Evolutionary conservation across 2,329 filamentous ascomycete genomes (phyloP).

Genomic region (Fusarium xylarioides): DNA sequence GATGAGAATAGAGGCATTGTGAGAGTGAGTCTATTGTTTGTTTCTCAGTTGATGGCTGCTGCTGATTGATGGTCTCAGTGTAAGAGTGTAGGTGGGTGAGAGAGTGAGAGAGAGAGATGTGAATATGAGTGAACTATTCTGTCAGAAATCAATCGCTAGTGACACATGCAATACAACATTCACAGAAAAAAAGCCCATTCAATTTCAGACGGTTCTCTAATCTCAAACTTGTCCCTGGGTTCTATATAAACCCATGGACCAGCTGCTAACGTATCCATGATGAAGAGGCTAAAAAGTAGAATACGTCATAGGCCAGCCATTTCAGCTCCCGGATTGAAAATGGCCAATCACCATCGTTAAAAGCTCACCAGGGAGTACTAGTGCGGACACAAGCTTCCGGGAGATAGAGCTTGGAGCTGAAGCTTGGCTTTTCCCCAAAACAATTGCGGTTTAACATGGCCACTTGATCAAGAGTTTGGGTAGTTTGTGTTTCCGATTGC

Average conservation of each 20-base stretch:
- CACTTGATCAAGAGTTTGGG: background rate
- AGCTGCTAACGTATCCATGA: slow-evolving; percentile 2
- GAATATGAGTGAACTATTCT: background rate
- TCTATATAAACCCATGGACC: slow-evolving; percentile 23
- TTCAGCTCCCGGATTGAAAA: background rate
- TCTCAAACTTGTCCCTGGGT: slow-evolving; percentile 4
- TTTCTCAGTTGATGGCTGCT: background rate
- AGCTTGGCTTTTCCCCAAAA: slow-evolving; percentile 17
- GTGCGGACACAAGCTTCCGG: slow-evolving; percentile 35
- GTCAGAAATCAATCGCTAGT: slow-evolving; percentile 1
- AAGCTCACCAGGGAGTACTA: slow-evolving; percentile 19
- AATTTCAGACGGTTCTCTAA: background rate
- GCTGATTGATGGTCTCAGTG: background rate
- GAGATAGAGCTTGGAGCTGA: slow-evolving; percentile 6
- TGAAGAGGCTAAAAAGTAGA: slow-evolving; percentile 35
- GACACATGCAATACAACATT: slow-evolving; percentile 4
- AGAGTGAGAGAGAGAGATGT: background rate
- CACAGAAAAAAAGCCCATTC: background rate
- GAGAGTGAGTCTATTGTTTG: background rate
- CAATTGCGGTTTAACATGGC: background rate
- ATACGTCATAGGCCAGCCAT: slow-evolving; percentile 38
- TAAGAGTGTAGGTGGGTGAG: background rate
- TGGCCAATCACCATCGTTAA: slow-evolving; percentile 28
- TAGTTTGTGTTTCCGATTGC: background rate
- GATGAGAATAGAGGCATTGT: slow-evolving; percentile 48